phyloP scores from a whole-genome alignment of 2,329 filamentous ascomycete genomes.

The Pseudocercospora crystallina region DNA sequence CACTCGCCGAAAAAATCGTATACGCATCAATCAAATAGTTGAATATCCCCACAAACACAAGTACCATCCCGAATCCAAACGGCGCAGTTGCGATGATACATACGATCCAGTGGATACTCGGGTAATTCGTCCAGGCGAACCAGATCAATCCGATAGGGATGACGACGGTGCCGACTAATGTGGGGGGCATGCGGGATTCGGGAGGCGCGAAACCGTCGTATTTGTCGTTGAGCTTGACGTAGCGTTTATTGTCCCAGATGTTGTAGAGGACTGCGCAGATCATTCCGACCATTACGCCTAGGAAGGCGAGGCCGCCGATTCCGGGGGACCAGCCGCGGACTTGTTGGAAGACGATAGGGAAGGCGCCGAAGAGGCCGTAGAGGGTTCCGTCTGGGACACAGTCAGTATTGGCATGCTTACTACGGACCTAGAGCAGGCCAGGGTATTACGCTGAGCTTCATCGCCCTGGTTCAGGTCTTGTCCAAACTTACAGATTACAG shows the following conservation, averaged over 20 bases:
- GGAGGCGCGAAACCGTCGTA: constrained; percentile 58
- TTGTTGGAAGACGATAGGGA: constrained; percentile 61
- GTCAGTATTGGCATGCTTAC: too few species aligned
- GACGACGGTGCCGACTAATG: constrained; percentile 60
- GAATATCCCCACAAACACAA: constrained; percentile 58
- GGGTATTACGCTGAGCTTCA: constrained; percentile 47
- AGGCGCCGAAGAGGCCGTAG: constrained; percentile 49
- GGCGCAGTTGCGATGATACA: constrained; percentile 49
- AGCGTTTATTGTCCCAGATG: constrained; percentile 53
- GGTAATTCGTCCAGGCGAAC: constrained; percentile 64
- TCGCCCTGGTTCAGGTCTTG: constrained; percentile 44
- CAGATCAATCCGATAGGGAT: constrained; percentile 59
- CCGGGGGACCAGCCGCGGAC: constrained; percentile 59
- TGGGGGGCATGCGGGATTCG: constrained; percentile 62
- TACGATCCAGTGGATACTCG: constrained; percentile 56
- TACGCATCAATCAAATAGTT: constrained; percentile 60
- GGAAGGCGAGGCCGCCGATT: constrained; percentile 62
- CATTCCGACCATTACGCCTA: constrained; percentile 68
- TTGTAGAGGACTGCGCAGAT: constrained; percentile 53
- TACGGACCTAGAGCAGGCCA: too few species aligned
- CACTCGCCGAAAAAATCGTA: constrained; percentile 69
- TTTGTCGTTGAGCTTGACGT: constrained; percentile 45
- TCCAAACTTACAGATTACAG: constrained; percentile 45
- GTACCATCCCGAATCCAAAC: constrained; percentile 58
- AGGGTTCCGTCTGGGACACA: constrained; percentile 40